Evolutionary conservation across 148 eudicot genomes (phyloP).

Genomic region (Diospyros lotus): DNA sequence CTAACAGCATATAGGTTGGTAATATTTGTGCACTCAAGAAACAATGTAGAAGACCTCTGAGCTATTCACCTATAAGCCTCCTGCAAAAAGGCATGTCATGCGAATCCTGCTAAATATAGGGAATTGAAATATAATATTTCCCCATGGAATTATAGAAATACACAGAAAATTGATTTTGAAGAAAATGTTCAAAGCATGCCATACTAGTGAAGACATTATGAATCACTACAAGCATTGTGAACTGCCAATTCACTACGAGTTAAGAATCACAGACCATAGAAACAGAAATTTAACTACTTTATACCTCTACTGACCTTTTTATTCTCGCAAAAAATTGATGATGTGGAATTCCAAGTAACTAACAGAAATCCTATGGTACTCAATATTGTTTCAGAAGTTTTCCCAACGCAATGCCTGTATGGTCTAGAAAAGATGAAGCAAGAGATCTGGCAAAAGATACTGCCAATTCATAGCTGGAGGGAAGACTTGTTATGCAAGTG

Average conservation of each 20-base stretch:
- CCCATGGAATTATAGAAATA: too few species aligned
- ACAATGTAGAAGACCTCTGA: not conserved
- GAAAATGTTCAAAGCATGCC: too few species aligned
- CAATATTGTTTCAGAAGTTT: not conserved
- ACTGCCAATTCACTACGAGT: not conserved
- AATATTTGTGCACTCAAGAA: not conserved
- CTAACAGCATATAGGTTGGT: too few species aligned
- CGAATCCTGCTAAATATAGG: not conserved
- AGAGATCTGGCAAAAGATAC: too few species aligned
- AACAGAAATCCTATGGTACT: slow-evolving; percentile 2
- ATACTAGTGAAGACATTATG: not conserved
- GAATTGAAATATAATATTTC: not conserved
- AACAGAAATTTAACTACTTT: not conserved
- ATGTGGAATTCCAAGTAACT: too few species aligned
- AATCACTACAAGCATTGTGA: not conserved
- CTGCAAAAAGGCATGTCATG: too few species aligned
- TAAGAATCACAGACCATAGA: not conserved
- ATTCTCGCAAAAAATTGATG: too few species aligned
- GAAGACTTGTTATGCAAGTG: too few species aligned
- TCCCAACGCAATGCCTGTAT: not conserved
- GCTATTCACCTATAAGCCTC: too few species aligned
- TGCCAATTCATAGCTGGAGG: too few species aligned
- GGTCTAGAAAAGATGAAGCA: too few species aligned
- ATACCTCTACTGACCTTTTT: not conserved
- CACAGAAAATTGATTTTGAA: too few species aligned